These are phyloP conservation scores for Tuber brumale DNA, from an alignment of 495 filamentous ascomycete species.

Conservation along the genomic window DNA sequence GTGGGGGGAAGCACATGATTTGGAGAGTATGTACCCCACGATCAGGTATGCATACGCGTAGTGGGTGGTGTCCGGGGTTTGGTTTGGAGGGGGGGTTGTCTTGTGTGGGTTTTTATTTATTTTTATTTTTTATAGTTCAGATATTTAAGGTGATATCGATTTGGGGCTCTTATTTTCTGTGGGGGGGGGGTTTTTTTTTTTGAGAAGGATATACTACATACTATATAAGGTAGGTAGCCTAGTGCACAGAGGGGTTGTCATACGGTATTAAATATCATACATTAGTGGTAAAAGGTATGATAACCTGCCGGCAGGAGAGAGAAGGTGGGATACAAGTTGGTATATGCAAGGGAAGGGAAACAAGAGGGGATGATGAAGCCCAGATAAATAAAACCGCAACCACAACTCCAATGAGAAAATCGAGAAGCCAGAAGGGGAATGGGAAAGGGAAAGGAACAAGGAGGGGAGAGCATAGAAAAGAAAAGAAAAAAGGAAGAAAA, in stretches of 20 bases:
- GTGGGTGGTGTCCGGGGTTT: neutral
- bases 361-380: neutral
- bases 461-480: neutral
- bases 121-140: neutral
- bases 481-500: neutral
- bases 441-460: neutral
- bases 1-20: constrained; percentile 1
- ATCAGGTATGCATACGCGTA: neutral
- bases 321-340: neutral
- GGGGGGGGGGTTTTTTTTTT: neutral
- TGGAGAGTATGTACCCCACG: neutral
- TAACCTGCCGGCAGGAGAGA: neutral
- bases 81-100: neutral
- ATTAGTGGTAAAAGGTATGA: neutral
- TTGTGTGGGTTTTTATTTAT: neutral
- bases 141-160: neutral
- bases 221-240: neutral
- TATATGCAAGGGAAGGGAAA: neutral
- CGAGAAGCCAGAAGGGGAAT: neutral
- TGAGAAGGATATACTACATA: neutral
- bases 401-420: neutral
- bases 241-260: neutral
- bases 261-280: constrained; percentile 1
- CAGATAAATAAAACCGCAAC: neutral
- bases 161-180: neutral